phyloP scores from a whole-genome alignment of 768 basidiomycete genomes.

The Russula earlei region DNA sequence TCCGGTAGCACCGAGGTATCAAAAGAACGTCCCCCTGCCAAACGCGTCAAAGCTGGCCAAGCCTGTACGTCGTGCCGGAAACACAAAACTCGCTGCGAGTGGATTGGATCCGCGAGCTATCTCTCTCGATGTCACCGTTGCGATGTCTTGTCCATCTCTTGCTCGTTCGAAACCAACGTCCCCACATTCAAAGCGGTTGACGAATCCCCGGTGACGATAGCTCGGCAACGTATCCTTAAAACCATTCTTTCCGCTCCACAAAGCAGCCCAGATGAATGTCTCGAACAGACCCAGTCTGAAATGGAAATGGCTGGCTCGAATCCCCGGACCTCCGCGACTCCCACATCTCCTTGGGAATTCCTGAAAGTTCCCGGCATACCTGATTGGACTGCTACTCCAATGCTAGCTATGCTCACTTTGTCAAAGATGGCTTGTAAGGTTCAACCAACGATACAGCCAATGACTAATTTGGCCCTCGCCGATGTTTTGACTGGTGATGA shows the following conservation, averaged over 20 bases:
- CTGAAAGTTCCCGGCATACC: slow-evolving; percentile 30
- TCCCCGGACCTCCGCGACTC: slow-evolving; percentile 12
- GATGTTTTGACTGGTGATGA: slow-evolving; percentile 13
- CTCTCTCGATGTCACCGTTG: slow-evolving; percentile 38
- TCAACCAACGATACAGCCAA: slow-evolving; percentile 23
- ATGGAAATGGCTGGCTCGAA: neutral
- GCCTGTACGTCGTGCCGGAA: slow-evolving; percentile 39
- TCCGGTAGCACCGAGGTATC: neutral
- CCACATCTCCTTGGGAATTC: slow-evolving; percentile 31
- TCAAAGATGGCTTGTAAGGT: slow-evolving; percentile 23
- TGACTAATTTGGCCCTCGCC: slow-evolving; percentile 12
- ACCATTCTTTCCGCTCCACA: neutral
- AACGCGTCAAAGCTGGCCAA: slow-evolving; percentile 17
- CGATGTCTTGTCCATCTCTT: slow-evolving; percentile 37
- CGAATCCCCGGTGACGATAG: slow-evolving; percentile 4
- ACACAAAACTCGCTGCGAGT: slow-evolving; percentile 42
- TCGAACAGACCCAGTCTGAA: slow-evolving; percentile 13
- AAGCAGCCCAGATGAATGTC: neutral
- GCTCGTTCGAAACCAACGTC: slow-evolving; percentile 36
- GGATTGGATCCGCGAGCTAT: slow-evolving; percentile 31
- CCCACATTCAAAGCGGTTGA: slow-evolving; percentile 21
- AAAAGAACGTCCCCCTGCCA: neutral
- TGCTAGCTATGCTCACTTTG: slow-evolving; percentile 38
- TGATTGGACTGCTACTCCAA: slow-evolving; percentile 38
- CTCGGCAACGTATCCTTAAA: neutral